These are phyloP conservation scores for Saturnispora diversa DNA, from an alignment of 805 yeast species.

Conservation along the genomic window DNA sequence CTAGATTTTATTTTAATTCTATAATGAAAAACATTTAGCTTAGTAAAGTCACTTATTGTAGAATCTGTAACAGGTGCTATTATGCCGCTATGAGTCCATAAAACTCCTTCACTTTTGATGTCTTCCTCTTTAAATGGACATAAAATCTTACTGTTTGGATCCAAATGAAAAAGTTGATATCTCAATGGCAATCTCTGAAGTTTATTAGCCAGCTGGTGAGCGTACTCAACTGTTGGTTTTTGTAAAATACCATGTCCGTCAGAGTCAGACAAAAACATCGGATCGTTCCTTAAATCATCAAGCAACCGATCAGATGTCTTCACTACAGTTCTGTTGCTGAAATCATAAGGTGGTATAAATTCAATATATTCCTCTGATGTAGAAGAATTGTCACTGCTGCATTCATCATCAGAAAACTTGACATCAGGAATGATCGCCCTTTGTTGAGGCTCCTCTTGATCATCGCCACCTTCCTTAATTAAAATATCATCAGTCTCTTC, in stretches of 20 bases:
- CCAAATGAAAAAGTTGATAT: conserved; percentile 16
- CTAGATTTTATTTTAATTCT: conserved; percentile 24
- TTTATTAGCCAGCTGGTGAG: conserved; percentile 9
- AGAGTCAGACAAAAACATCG: conserved; percentile 27
- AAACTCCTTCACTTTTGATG: conserved; percentile 8
- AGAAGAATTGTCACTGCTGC: neutral
- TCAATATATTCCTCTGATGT: neutral
- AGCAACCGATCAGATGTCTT: conserved; percentile 62
- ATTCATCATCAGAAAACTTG: neutral
- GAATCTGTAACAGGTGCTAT: conserved; percentile 18
- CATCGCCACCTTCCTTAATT: no score
- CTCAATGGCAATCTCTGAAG: conserved; percentile 5
- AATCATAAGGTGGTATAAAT: conserved; percentile 12
- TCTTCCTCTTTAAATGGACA: neutral
- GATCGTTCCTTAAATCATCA: conserved; percentile 50
- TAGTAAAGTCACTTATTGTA: conserved; percentile 14
- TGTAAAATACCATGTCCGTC: conserved; percentile 26
- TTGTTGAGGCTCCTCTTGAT: neutral
- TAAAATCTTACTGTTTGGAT: conserved; percentile 10
- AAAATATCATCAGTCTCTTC: no score
- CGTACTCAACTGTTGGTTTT: conserved; percentile 31
- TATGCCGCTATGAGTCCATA: conserved; percentile 22
- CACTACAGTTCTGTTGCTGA: conserved; percentile 28
- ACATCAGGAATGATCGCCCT: neutral
- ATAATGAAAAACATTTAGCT: conserved; percentile 23